These are phyloP conservation scores for Candida namnaoensis DNA, from an alignment of 805 yeast species.

Conservation along the genomic window DNA sequence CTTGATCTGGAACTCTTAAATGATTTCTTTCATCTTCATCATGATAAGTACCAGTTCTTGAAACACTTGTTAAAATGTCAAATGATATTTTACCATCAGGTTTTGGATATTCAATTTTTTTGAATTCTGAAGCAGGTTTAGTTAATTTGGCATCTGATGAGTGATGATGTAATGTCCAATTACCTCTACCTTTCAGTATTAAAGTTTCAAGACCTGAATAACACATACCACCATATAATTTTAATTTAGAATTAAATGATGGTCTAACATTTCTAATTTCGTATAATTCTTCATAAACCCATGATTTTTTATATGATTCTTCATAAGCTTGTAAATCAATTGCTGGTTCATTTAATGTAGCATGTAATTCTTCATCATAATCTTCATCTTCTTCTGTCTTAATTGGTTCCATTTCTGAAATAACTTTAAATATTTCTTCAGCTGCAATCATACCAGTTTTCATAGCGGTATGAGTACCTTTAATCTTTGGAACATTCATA, in stretches of 20 bases:
- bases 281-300: constrained; percentile 80
- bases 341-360: constrained; percentile 28
- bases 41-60: constrained; percentile 94
- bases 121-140: constrained; percentile 51
- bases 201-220: constrained; percentile 81
- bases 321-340: constrained; percentile 55
- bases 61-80: constrained; percentile 89
- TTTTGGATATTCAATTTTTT: constrained; percentile 83
- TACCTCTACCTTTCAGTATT: constrained; percentile 69
- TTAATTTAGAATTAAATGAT: constrained; percentile 71
- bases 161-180: constrained; percentile 77
- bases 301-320: constrained; percentile 57
- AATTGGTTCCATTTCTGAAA: constrained; percentile 34
- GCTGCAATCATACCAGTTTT: constrained; percentile 95
- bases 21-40: constrained; percentile 93
- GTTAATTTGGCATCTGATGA: constrained; percentile 69
- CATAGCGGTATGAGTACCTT: constrained; percentile 97
- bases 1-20: constrained; percentile 59
- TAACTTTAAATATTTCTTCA: constrained; percentile 56
- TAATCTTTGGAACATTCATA: constrained; percentile 93
- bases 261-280: constrained; percentile 91
- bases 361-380: constrained; percentile 30
- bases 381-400: constrained; percentile 33
- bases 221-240: constrained; percentile 71
- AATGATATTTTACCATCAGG: constrained; percentile 93